These are phyloP conservation scores for Nakaseomyces kungkrabaensis DNA, from an alignment of 1,139 yeast species.

Conservation along the genomic window DNA sequence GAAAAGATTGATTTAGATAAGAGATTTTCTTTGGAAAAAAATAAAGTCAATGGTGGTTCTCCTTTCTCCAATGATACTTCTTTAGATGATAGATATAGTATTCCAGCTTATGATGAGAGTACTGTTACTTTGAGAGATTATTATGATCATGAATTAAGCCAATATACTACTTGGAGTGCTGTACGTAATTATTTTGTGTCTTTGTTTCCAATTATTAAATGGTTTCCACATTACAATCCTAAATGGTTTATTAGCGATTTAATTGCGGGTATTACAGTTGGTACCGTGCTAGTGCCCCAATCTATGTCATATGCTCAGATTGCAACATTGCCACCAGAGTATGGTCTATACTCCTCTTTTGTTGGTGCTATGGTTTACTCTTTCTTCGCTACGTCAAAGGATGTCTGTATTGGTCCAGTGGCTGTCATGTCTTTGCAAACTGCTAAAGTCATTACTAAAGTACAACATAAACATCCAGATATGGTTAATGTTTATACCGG, in stretches of 20 bases:
- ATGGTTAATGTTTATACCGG: conserved; percentile 33
- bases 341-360: conserved; percentile 84
- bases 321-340: conserved; percentile 74
- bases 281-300: conserved; percentile 88
- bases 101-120: conserved; percentile 20
- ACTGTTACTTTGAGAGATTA: conserved; percentile 17
- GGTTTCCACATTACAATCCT: conserved; percentile 78
- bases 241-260: conserved; percentile 76
- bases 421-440: conserved; percentile 92
- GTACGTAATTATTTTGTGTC: conserved; percentile 42
- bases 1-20: neutral
- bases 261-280: conserved; percentile 88
- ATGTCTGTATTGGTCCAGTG: conserved; percentile 93
- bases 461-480: conserved; percentile 36
- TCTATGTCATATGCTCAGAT: conserved; percentile 90
- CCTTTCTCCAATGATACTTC: neutral
- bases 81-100: neutral
- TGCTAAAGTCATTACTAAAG: conserved; percentile 63
- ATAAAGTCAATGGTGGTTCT: neutral
- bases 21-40: neutral
- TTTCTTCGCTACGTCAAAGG: conserved; percentile 89
- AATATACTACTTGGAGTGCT: conserved; percentile 11
- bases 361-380: conserved; percentile 86
- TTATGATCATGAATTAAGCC: conserved; percentile 16
- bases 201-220: conserved; percentile 64